A percentile compares a stretch with the other conserved stretches of the same genome.
phyloP scores from a whole-genome alignment of 208 protist genomes.

The Trypanosoma lewisi region DNA sequence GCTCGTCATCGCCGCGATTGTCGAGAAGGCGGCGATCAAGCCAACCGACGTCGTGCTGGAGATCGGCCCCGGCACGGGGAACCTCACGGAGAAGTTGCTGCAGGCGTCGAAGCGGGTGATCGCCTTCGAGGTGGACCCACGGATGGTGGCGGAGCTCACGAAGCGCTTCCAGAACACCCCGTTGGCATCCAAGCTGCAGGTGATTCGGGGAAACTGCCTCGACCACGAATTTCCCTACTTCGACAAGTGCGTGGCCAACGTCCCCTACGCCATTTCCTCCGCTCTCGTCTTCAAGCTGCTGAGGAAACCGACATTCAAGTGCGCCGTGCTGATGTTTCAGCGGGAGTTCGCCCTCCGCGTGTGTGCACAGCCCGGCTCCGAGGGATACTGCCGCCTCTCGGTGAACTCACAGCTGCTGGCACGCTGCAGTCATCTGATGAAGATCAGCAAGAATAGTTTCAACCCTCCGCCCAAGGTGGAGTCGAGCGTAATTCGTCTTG shows the following conservation, averaged over 20 bases:
- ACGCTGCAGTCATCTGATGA: conserved; percentile 97
- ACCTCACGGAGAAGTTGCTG: conserved; percentile 99
- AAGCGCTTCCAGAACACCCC: conserved; percentile 97
- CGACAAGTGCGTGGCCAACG: conserved; percentile 99
- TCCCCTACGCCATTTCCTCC: conserved; percentile 99
- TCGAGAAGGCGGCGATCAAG: conserved; percentile 96
- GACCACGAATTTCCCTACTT: conserved; percentile 99
- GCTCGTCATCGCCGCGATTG: conserved; percentile 96
- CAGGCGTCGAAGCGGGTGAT: conserved; percentile 97
- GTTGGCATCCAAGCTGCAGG: conserved; percentile 92
- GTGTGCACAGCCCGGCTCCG: conserved; percentile 96
- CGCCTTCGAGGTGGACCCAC: conserved; percentile 98
- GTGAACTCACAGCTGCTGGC: conserved; percentile 99
- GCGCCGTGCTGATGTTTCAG: conserved; percentile 99
- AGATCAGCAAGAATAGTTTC: conserved; percentile 99
- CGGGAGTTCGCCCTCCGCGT: conserved; percentile 99
- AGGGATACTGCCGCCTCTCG: conserved; percentile 98
- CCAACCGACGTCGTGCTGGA: conserved; percentile 98
- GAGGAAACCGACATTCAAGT: conserved; percentile 92
- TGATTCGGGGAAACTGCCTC: conserved; percentile 98
- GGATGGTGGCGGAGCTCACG: conserved; percentile 99
- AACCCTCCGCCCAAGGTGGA: conserved; percentile 99
- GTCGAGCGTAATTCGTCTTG: conserved; percentile 98
- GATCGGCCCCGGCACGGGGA: conserved; percentile 99
- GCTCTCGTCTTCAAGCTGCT: conserved; percentile 99